A percentile compares a stretch with the other conserved stretches of the same genome.
These are phyloP conservation scores for Cyclocybe cylindracea DNA, from an alignment of 768 basidiomycete genomes.

Conservation along the genomic window DNA sequence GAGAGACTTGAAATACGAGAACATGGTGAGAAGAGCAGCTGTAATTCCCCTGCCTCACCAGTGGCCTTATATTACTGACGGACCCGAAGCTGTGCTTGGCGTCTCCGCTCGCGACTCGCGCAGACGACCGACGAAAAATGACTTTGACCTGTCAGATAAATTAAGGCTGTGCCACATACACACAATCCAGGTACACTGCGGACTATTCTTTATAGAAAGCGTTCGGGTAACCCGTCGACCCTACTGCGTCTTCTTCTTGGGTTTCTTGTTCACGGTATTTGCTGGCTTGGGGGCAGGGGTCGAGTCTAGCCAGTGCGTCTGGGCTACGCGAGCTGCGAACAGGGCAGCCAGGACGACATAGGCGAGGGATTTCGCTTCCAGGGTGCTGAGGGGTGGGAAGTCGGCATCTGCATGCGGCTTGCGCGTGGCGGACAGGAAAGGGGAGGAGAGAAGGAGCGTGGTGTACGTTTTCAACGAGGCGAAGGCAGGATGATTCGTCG, in stretches of 20 bases:
- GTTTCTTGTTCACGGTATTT: slow-evolving; percentile 8
- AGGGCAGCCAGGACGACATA: slow-evolving; percentile 30
- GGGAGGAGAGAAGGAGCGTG: slow-evolving; percentile 20
- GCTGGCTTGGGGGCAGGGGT: background rate
- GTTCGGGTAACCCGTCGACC: too few relatives aligned
- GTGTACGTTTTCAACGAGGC: slow-evolving; percentile 19
- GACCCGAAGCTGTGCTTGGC: too few relatives aligned
- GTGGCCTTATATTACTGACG: too few relatives aligned
- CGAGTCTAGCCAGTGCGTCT: slow-evolving; percentile 25
- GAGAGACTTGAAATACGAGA: too few relatives aligned
- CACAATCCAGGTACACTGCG: background rate
- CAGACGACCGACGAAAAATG: too few relatives aligned
- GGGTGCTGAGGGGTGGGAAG: slow-evolving; percentile 21
- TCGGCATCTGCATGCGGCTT: slow-evolving; percentile 22
- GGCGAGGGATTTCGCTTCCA: slow-evolving; percentile 34
- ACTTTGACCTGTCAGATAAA: too few relatives aligned
- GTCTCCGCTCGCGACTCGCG: too few relatives aligned
- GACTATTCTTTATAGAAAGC: background rate
- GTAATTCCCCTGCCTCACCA: too few relatives aligned
- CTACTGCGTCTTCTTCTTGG: slow-evolving; percentile 16
- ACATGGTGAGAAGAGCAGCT: too few relatives aligned
- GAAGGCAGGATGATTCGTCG: slow-evolving; percentile 33
- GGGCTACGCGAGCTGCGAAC: slow-evolving; percentile 35
- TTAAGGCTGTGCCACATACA: background rate
- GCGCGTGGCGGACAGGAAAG: slow-evolving; percentile 12